A percentile compares a stretch with the other conserved stretches of the same genome.
phyloP scores from a whole-genome alignment of 371 early-diverging fungal species.

The Mucor plumbeus region DNA sequence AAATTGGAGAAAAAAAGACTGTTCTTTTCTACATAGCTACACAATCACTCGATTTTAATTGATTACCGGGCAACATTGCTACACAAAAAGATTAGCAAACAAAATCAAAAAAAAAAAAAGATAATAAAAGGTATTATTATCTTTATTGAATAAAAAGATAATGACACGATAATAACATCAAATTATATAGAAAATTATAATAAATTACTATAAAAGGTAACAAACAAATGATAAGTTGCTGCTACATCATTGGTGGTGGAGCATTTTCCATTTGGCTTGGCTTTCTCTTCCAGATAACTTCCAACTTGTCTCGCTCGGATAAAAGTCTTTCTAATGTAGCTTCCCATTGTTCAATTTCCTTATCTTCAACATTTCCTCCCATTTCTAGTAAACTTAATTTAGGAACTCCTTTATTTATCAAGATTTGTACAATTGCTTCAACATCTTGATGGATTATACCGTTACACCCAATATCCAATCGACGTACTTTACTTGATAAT shows the following conservation, averaged over 20 bases:
- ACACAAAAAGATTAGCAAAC: not conserved
- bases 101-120: not conserved
- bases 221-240: conserved; percentile 3
- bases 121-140: not conserved
- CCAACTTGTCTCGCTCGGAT: conserved; percentile 25
- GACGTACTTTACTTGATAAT: conserved; percentile 34
- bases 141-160: not conserved
- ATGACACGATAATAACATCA: no score
- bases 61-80: not conserved
- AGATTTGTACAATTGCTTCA: conserved; percentile 50
- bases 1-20: not conserved
- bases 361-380: conserved; percentile 62
- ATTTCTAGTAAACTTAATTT: conserved; percentile 55
- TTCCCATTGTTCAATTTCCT: conserved; percentile 56
- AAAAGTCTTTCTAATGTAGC: conserved; percentile 38
- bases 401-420: conserved; percentile 52
- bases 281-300: conserved; percentile 42
- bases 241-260: conserved; percentile 12
- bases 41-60: not conserved
- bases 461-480: conserved; percentile 64
- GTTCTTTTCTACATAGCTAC: conserved; percentile 8
- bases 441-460: conserved; percentile 50
- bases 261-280: conserved; percentile 32
- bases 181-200: not conserved
- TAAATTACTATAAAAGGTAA: not conserved